These are phyloP conservation scores for Erythrobasidium hasegawianum DNA, from an alignment of 1,284 basidiomycete genomes.

Conservation along the genomic window DNA sequence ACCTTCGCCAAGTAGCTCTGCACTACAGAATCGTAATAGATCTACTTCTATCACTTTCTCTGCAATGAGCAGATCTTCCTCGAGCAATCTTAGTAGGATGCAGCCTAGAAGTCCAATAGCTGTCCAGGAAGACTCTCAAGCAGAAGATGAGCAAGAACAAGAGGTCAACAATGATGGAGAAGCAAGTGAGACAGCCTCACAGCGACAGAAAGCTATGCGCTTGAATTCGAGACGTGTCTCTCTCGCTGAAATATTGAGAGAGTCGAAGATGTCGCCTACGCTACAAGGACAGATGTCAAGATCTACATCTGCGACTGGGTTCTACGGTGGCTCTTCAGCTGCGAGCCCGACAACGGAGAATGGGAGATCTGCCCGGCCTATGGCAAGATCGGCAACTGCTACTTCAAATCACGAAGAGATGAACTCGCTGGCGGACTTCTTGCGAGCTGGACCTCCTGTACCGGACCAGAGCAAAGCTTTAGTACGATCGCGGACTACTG, in stretches of 20 bases:
- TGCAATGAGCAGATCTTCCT: neutral
- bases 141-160: neutral
- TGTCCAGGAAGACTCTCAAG: neutral
- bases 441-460: slow-evolving; percentile 22
- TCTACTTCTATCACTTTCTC: neutral
- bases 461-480: neutral
- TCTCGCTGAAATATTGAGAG: slow-evolving; percentile 13
- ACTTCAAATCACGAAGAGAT: neutral
- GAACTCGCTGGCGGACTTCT: slow-evolving; percentile 27
- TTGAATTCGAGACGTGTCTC: slow-evolving; percentile 8
- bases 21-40: neutral
- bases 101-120: slow-evolving; percentile 7
- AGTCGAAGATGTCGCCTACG: neutral
- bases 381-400: slow-evolving; percentile 18
- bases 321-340: neutral
- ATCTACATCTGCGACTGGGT: neutral
- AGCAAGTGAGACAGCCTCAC: neutral
- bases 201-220: too few species aligned
- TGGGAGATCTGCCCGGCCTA: too few species aligned
- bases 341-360: neutral
- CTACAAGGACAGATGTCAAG: neutral
- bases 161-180: neutral
- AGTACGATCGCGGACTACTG: too few species aligned
- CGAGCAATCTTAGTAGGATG: slow-evolving; percentile 5
- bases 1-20: neutral